A percentile compares a stretch with the other conserved stretches of the same genome.
phyloP scores from a whole-genome alignment of 192 early-diverging fungal genomes.

The Gamsiella multidivaricata region DNA sequence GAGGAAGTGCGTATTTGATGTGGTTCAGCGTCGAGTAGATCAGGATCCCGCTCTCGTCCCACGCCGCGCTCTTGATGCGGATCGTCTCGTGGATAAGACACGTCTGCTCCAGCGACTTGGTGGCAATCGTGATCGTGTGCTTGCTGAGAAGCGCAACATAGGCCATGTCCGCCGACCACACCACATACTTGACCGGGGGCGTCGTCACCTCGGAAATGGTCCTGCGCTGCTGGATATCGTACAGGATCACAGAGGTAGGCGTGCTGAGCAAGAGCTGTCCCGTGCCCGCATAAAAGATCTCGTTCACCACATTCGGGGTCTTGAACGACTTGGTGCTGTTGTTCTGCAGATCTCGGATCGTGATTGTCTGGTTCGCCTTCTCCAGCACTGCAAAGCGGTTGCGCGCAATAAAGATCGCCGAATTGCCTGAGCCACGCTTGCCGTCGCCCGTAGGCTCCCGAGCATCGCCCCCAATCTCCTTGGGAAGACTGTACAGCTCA shows the following conservation, averaged over 20 bases:
- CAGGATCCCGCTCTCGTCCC: constrained; percentile 93
- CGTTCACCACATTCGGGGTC: constrained; percentile 75
- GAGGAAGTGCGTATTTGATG: constrained; percentile 95
- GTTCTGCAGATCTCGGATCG: constrained; percentile 90
- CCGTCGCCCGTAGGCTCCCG: constrained; percentile 71
- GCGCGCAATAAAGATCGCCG: constrained; percentile 94
- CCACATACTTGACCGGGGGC: constrained; percentile 91
- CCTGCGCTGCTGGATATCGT: constrained; percentile 87
- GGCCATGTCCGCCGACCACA: constrained; percentile 91
- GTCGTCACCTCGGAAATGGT: constrained; percentile 82
- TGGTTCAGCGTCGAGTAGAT: constrained; percentile 98
- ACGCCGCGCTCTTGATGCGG: constrained; percentile 96
- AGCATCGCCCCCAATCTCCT: constrained; percentile 69
- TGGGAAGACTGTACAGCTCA: constrained; percentile 89
- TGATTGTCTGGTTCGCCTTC: constrained; percentile 79
- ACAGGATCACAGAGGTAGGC: constrained; percentile 88
- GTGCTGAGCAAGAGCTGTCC: constrained; percentile 89
- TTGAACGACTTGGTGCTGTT: constrained; percentile 91
- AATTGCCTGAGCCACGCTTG: constrained; percentile 82
- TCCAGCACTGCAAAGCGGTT: constrained; percentile 98
- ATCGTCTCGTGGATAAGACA: constrained; percentile 97
- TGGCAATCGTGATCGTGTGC: constrained; percentile 93
- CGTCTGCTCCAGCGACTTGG: constrained; percentile 88
- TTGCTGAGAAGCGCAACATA: constrained; percentile 94
- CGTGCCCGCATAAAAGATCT: constrained; percentile 91